Percentiles rank a stretch among this genome's conserved stretches.
Evolutionary conservation across 2,329 filamentous ascomycete genomes (phyloP).

Genomic region (Colletotrichum sp.): DNA sequence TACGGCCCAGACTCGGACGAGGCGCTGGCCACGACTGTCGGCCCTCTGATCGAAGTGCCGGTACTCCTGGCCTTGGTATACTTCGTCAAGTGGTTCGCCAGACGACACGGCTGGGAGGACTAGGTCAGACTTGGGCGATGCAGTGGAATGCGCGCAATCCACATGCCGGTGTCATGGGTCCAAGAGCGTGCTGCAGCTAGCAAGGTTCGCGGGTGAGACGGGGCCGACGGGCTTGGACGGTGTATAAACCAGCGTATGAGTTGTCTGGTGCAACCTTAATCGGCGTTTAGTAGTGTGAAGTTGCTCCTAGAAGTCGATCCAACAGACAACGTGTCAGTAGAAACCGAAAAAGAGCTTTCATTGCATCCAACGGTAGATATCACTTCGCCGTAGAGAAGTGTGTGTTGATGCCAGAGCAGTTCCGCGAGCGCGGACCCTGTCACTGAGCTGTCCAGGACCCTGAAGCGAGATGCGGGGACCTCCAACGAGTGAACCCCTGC

Average conservation of each 20-base stretch:
- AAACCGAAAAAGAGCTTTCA: background rate
- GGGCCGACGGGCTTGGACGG: background rate
- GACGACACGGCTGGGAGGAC: slow-evolving; percentile 58
- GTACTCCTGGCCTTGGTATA: slow-evolving; percentile 82
- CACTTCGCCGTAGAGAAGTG: background rate
- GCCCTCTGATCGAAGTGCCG: slow-evolving; percentile 85
- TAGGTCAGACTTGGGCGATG: slow-evolving; percentile 14
- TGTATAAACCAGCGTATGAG: background rate
- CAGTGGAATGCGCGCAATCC: background rate
- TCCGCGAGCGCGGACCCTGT: background rate
- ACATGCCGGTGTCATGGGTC: slow-evolving; percentile 9
- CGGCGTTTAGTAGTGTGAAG: background rate
- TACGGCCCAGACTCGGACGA: slow-evolving; percentile 81
- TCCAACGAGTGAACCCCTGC: background rate
- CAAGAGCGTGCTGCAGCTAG: background rate
- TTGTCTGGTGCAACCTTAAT: background rate
- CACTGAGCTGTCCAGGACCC: background rate
- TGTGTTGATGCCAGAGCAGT: background rate
- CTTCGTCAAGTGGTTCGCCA: slow-evolving; percentile 65
- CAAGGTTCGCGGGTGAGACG: background rate
- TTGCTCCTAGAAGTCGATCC: background rate
- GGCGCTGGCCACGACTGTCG: slow-evolving; percentile 82
- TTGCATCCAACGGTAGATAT: background rate
- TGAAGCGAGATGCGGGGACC: background rate
- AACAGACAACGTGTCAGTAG: background rate